Conservation (phyloP, 2,329 filamentous ascomycete genomes). For the Neofusicoccum laricinum region DNA sequence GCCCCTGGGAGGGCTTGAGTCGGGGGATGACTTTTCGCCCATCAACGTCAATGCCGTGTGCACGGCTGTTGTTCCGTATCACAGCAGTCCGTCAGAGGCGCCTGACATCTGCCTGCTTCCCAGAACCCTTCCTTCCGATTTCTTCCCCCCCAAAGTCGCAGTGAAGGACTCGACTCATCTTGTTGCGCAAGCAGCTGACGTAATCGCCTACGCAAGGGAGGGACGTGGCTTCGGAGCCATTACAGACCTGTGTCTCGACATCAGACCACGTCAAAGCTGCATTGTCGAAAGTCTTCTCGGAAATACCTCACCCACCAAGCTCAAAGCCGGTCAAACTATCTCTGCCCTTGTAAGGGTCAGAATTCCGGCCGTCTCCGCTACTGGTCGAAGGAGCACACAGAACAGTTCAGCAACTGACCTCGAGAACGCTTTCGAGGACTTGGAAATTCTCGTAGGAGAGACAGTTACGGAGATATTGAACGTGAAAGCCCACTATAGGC, state of each 20-base stretch:
- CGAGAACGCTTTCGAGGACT: conserved; percentile 17
- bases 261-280: conserved; percentile 13
- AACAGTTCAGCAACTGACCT: neutral
- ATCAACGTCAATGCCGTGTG: conserved; percentile 13
- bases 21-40: neutral
- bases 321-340: conserved; percentile 17
- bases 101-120: conserved; percentile 5
- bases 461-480: conserved; percentile 17
- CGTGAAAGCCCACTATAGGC: conserved; percentile 32
- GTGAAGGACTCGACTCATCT: conserved; percentile 1
- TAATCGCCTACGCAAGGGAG: conserved; percentile 4
- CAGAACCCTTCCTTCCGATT: neutral
- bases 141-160: neutral
- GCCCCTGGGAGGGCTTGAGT: conserved; percentile 1
- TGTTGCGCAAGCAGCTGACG: neutral
- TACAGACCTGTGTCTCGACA: conserved; percentile 14
- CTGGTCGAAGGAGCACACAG: neutral
- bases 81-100: neutral
- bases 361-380: neutral
- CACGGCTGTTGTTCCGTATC: conserved; percentile 15
- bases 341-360: conserved; percentile 16
- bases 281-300: conserved; percentile 15
- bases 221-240: conserved; percentile 12
- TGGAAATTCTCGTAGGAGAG: conserved; percentile 22
- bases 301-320: neutral